These are phyloP conservation scores for Puccinia polysora DNA, from an alignment of 1,284 basidiomycete species.

Conservation along the genomic window DNA sequence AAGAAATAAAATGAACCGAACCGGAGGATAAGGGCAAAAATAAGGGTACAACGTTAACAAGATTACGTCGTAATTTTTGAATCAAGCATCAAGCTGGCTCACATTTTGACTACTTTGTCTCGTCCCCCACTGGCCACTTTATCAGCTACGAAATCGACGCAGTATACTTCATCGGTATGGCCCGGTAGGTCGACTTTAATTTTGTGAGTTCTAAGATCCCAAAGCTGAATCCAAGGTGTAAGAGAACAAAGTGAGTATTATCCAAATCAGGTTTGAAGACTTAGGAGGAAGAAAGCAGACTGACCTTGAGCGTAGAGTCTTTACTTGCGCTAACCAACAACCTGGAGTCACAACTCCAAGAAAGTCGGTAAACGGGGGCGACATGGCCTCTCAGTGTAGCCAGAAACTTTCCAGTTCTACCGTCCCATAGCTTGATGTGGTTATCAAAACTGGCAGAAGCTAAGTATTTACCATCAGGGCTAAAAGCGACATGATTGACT, in stretches of 20 bases:
- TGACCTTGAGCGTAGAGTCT: conserved; percentile 87
- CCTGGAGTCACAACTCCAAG: conserved; percentile 91
- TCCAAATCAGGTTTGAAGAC: neutral
- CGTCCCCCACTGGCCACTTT: conserved; percentile 91
- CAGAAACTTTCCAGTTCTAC: conserved; percentile 83
- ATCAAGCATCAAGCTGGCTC: no score
- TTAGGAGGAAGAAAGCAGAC: conserved; percentile 46
- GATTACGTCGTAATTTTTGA: no score
- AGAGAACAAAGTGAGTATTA: conserved; percentile 5
- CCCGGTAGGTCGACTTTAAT: conserved; percentile 88
- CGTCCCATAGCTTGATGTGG: conserved; percentile 89
- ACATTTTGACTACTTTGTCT: conserved; percentile 62
- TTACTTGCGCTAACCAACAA: conserved; percentile 90
- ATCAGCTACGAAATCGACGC: conserved; percentile 95
- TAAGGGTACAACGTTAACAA: no score
- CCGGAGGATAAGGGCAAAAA: no score
- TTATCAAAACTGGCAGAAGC: conserved; percentile 90
- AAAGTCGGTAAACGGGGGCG: conserved; percentile 84
- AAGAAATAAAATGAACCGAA: no score
- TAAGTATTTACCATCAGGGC: conserved; percentile 84
- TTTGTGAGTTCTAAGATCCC: conserved; percentile 92
- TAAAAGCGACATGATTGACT: conserved; percentile 90
- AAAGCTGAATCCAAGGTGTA: conserved; percentile 61
- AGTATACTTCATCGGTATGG: conserved; percentile 97
- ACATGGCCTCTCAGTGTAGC: conserved; percentile 89